Percentiles rank a stretch among this genome's conserved stretches.
Conservation (phyloP, 306 rosid genomes). For the Argentina anserina region DNA sequence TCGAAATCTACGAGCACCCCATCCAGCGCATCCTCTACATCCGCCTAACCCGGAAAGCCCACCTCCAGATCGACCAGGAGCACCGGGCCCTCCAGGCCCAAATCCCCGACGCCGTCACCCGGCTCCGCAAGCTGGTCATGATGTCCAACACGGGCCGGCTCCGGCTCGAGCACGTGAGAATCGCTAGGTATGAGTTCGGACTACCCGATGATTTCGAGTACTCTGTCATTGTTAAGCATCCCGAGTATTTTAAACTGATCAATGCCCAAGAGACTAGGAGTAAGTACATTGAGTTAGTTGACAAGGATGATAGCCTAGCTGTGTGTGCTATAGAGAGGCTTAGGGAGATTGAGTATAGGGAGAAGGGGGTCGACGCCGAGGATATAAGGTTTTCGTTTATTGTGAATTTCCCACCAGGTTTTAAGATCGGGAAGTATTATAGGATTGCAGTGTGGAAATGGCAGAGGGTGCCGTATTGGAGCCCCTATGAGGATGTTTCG, state of each 20-base stretch:
- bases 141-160: slow-evolving; percentile 64
- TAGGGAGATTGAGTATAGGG: slow-evolving; percentile 80
- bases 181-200: slow-evolving; percentile 66
- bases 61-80: slow-evolving; percentile 71
- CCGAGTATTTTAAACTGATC: slow-evolving; percentile 56
- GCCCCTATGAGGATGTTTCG: slow-evolving; percentile 75
- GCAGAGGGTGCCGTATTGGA: slow-evolving; percentile 89
- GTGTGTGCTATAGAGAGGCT: slow-evolving; percentile 63
- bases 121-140: slow-evolving; percentile 71
- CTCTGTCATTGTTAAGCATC: slow-evolving; percentile 67
- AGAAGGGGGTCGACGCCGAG: slow-evolving; percentile 21
- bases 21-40: slow-evolving; percentile 76
- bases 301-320: slow-evolving; percentile 47
- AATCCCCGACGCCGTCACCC: slow-evolving; percentile 55
- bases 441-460: slow-evolving; percentile 88
- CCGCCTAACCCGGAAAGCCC: slow-evolving; percentile 65
- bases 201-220: slow-evolving; percentile 78
- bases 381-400: slow-evolving; percentile 68
- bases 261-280: slow-evolving; percentile 76
- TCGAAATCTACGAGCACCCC: slow-evolving; percentile 84
- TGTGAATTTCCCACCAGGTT: slow-evolving; percentile 83
- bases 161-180: slow-evolving; percentile 77
- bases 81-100: slow-evolving; percentile 47
- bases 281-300: slow-evolving; percentile 40
- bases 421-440: slow-evolving; percentile 78